phyloP scores from a whole-genome alignment of 2,329 filamentous ascomycete genomes.

The Zopfia rhizophila region DNA sequence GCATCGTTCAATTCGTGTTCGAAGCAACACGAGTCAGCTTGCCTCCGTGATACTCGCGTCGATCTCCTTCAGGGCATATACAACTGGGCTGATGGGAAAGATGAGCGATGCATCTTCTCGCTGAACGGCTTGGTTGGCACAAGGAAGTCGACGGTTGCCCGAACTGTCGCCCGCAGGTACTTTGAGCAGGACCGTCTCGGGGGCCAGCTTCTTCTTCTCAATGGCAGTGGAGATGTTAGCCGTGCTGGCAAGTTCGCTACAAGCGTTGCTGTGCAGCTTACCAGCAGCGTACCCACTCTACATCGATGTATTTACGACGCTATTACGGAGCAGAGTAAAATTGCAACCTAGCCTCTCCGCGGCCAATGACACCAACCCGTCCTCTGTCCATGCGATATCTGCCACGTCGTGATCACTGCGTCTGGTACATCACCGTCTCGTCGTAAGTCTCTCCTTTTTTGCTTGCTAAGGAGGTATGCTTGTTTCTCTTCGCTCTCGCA shows the following conservation, averaged over 20 bases:
- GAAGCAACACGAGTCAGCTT: too few relatives aligned
- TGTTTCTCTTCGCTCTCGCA: too few relatives aligned
- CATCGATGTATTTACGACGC: not conserved
- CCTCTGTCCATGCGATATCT: too few relatives aligned
- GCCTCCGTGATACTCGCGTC: conserved; percentile 10
- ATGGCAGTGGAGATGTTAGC: conserved; percentile 13
- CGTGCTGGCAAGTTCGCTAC: conserved; percentile 5
- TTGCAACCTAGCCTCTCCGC: not conserved
- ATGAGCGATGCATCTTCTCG: conserved; percentile 20
- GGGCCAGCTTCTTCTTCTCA: conserved; percentile 24
- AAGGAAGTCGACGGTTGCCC: conserved; percentile 22
- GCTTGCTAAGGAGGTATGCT: too few relatives aligned
- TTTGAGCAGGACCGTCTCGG: conserved; percentile 7
- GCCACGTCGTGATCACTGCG: too few relatives aligned
- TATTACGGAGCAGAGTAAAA: not conserved
- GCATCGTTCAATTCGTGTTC: too few relatives aligned
- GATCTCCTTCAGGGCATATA: conserved; percentile 9
- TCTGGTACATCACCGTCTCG: too few relatives aligned
- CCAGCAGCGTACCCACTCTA: not conserved
- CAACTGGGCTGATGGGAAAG: conserved; percentile 5
- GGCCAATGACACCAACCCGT: conserved; percentile 14
- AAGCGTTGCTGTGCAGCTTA: conserved; percentile 12
- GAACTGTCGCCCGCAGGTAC: conserved; percentile 26
- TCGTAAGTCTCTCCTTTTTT: too few relatives aligned
- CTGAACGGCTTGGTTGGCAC: conserved; percentile 35